phyloP scores from a whole-genome alignment of 2,329 filamentous ascomycete genomes.

The Cladosporium colombiae region DNA sequence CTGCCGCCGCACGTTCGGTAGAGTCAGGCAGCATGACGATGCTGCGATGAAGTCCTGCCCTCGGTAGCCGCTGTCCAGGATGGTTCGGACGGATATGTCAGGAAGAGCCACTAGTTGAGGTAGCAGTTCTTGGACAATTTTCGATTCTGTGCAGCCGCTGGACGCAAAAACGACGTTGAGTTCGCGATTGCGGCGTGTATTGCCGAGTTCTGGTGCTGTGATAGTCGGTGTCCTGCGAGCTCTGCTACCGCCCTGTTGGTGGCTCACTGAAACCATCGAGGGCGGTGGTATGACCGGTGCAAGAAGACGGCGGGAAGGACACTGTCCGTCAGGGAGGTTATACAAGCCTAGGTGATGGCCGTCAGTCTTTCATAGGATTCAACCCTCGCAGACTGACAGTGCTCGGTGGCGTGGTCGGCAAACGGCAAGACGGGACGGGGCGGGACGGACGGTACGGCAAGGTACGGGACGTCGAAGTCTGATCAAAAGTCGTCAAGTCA shows the following conservation, averaged over 20 bases:
- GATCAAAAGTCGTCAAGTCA: neutral
- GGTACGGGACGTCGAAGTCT: neutral
- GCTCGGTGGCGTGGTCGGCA: neutral
- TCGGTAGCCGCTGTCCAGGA: slow-evolving; percentile 37
- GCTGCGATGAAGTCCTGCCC: slow-evolving; percentile 38
- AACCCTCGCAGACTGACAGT: neutral
- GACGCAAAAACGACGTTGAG: slow-evolving; percentile 41
- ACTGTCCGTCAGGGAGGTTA: neutral
- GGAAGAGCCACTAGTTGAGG: slow-evolving; percentile 35
- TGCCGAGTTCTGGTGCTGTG: neutral
- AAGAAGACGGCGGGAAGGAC: neutral
- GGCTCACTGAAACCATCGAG: slow-evolving; percentile 13
- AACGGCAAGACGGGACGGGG: neutral
- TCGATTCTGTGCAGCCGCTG: slow-evolving; percentile 35
- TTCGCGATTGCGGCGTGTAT: slow-evolving; percentile 23
- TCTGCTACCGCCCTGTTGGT: slow-evolving; percentile 19
- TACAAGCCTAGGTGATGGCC: neutral
- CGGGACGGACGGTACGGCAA: neutral
- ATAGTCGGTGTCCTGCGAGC: neutral
- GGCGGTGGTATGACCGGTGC: slow-evolving; percentile 1
- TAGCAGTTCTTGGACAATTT: slow-evolving; percentile 36
- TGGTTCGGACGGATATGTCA: slow-evolving; percentile 38
- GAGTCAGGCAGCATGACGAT: slow-evolving; percentile 34
- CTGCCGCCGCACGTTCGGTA: slow-evolving; percentile 33
- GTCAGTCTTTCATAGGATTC: neutral